A percentile compares a stretch with the other conserved stretches of the same genome.
Evolutionary conservation across 345 rosid species (phyloP).

Genomic region (Hibiscus mutabilis): DNA sequence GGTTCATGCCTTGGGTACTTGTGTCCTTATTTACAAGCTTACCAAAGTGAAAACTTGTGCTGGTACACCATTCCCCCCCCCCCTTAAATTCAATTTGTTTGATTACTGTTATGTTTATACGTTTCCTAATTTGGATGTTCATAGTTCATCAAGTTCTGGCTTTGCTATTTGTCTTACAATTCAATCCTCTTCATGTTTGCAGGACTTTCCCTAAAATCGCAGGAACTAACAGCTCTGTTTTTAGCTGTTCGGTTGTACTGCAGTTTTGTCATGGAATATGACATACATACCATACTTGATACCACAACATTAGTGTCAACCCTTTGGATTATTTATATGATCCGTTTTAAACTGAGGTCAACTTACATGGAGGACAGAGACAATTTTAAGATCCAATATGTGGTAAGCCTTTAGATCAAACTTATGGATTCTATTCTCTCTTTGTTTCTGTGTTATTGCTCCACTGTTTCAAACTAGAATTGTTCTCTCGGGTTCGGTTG

Average conservation of each 20-base stretch:
- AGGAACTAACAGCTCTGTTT: constrained; percentile 83
- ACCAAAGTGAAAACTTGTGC: constrained; percentile 88
- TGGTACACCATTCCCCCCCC: constrained; percentile 24
- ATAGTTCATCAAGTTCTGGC: not conserved
- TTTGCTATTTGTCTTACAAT: not conserved
- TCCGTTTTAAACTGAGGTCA: constrained; percentile 65
- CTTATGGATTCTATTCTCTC: not conserved
- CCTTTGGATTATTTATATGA: constrained; percentile 86
- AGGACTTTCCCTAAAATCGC: constrained; percentile 80
- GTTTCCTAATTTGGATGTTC: not conserved
- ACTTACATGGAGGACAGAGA: constrained; percentile 91
- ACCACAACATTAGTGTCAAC: constrained; percentile 71
- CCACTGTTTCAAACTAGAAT: too few species aligned
- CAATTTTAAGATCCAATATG: constrained; percentile 70
- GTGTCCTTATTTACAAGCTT: constrained; percentile 84
- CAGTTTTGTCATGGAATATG: constrained; percentile 91
- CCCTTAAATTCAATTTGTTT: not conserved
- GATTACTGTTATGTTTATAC: not conserved
- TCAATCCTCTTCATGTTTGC: constrained; percentile 13
- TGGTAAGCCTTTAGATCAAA: constrained; percentile 35
- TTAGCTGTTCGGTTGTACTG: constrained; percentile 78
- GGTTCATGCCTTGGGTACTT: constrained; percentile 79
- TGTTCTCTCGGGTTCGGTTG: too few species aligned
- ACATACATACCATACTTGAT: constrained; percentile 81
- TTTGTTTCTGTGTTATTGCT: not conserved